Evolutionary conservation across 805 yeast species (phyloP).

Genomic region (Suhomyces sp.): DNA sequence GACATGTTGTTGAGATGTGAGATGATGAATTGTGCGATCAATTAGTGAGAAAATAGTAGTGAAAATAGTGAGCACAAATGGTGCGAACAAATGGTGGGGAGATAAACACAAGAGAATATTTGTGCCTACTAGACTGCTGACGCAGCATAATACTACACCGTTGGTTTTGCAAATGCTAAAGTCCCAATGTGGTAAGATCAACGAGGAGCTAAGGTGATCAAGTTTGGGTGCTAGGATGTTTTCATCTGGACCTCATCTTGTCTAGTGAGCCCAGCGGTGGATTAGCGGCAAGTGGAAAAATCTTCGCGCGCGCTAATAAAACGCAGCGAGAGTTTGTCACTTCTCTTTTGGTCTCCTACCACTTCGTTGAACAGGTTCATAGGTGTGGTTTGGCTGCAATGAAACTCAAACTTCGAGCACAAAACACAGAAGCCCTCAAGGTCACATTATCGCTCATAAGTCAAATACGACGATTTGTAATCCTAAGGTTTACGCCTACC

Average conservation of each 20-base stretch:
- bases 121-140: neutral
- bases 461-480: constrained; percentile 52
- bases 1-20: neutral
- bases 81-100: neutral
- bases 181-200: neutral
- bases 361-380: neutral
- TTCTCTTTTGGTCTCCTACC: neutral
- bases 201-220: too few relatives aligned
- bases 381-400: constrained; percentile 9
- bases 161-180: neutral
- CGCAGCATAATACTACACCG: neutral
- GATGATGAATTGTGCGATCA: neutral
- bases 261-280: neutral
- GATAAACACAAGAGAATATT: neutral
- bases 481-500: constrained; percentile 52
- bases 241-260: too few relatives aligned
- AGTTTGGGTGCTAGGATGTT: too few relatives aligned
- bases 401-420: constrained; percentile 27
- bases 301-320: neutral
- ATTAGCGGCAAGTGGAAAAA: neutral
- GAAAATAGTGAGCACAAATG: neutral
- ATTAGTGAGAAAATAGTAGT: neutral
- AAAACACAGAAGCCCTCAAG: constrained; percentile 24
- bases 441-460: constrained; percentile 50
- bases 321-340: neutral